A percentile compares a stretch with the other conserved stretches of the same genome.
Conservation (phyloP, 371 early-diverging fungal genomes). For the Caulochytrium protostelioides region DNA sequence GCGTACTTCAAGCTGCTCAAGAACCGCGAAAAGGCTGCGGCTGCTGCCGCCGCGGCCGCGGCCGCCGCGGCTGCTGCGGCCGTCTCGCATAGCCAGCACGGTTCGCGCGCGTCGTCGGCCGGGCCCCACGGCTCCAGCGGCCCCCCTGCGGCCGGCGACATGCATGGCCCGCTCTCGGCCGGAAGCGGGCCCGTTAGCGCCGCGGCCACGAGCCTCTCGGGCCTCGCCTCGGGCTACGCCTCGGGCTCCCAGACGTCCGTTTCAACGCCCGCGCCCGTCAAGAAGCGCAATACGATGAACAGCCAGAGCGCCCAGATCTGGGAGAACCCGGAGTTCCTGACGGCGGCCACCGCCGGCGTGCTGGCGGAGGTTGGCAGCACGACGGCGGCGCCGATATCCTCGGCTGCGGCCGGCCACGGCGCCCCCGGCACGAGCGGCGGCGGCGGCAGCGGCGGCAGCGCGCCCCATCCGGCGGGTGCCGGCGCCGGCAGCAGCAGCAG, state of each 20-base stretch:
- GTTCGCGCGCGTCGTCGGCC: background rate
- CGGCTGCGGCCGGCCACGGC: too few species aligned
- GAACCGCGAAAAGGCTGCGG: background rate
- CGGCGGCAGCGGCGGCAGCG: too few species aligned
- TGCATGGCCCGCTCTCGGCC: background rate
- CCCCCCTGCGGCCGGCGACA: background rate
- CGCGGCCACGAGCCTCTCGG: background rate
- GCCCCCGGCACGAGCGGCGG: too few species aligned
- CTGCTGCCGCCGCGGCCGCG: background rate
- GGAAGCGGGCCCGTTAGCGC: background rate
- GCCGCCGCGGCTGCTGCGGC: background rate
- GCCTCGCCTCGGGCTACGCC: slow-evolving; percentile 1
- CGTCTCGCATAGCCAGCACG: background rate
- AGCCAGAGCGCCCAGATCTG: too few species aligned
- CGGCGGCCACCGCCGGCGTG: too few species aligned
- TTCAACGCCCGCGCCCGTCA: background rate
- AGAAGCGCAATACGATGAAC: slow-evolving; percentile 15
- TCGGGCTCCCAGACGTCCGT: too few species aligned
- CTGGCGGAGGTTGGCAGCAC: too few species aligned
- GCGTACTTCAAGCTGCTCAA: slow-evolving; percentile 17
- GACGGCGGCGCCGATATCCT: too few species aligned
- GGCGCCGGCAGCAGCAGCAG: too few species aligned
- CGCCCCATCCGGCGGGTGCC: too few species aligned
- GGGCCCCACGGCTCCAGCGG: background rate
- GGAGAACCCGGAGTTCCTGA: too few species aligned